Base-by-base conservation (phyloP, 2,329 filamentous ascomycete species). In the Orbilia oligospora region DNA sequence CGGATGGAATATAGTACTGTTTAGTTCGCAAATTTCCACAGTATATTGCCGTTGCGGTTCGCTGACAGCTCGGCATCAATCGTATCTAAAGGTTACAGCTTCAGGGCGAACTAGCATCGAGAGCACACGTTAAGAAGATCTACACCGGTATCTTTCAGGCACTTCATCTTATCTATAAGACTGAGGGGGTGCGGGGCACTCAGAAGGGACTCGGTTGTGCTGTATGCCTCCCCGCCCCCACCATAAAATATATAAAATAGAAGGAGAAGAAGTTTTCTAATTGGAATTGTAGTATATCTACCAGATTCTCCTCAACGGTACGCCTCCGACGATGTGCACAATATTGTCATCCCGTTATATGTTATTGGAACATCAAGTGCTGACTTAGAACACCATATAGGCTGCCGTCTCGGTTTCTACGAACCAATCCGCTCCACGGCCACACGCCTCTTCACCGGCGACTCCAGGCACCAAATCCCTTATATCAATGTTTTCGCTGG, bases 381-480 rank as follows among this genome's bases (percentile, higher is more conserved):
- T 51, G 12, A 30, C 24, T 3, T 30, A 30, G 16, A 27, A 22
- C 10, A 27, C 1, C n/a, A 18, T 10, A 10, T 22, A 78, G 75
- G 96, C 83, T 99, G 94, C 86, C 93, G 96, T 70, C 87, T 99
- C 70, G 94, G 96, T 79, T 97, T 99, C 88, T 99, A 99, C 87
- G 96, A 99, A 84, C 96, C 96, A 4, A 90, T 98, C 86, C 93
- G 96, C 83, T 88, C 89, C 61, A 88, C 87, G 22, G 84, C 97
- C 53, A 91, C 93, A 0, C 87, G 86, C 5, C 86, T 92, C 63
- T 84, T 97, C 71, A 92, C 93, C 85, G 88, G 89, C 79, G 91
- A 97, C 84, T 84, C 89, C 36, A 87, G 88, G n/a, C 88, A 91
- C 30, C 96, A 99, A 85, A 95, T 90, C 81, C 88, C 98, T 73